These are phyloP conservation scores for Oleoguttula mirabilis DNA, from an alignment of 495 filamentous ascomycete genomes.

Conservation along the genomic window DNA sequence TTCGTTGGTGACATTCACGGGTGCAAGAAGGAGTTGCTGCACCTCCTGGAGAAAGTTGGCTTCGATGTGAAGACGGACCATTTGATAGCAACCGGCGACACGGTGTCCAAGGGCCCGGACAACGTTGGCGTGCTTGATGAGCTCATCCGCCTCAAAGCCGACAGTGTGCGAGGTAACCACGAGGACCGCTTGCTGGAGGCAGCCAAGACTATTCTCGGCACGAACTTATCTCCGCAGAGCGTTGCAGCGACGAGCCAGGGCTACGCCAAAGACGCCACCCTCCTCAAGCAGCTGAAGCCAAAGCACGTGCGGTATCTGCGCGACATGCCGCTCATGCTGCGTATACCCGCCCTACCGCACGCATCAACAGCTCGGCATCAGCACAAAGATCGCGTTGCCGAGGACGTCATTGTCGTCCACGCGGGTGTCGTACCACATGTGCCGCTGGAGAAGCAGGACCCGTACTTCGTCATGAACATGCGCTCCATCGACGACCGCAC, in stretches of 20 bases:
- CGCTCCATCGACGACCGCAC: constrained; percentile 56
- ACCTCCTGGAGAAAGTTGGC: constrained; percentile 52
- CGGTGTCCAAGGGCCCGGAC: constrained; percentile 82
- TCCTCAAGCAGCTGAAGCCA: constrained; percentile 9
- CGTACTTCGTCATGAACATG: constrained; percentile 83
- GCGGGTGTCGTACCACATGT: constrained; percentile 70
- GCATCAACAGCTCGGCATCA: neutral
- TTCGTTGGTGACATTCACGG: constrained; percentile 89
- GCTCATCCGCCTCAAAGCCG: constrained; percentile 54
- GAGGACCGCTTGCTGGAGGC: constrained; percentile 63
- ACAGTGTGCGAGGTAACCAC: constrained; percentile 83
- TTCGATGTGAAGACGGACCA: constrained; percentile 59
- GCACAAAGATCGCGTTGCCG: neutral
- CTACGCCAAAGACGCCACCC: constrained; percentile 8
- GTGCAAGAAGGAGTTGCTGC: constrained; percentile 51
- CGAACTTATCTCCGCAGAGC: neutral
- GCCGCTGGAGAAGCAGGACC: constrained; percentile 59
- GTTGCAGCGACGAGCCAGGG: constrained; percentile 2
- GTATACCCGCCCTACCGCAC: constrained; percentile 15
- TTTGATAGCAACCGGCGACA: constrained; percentile 69
- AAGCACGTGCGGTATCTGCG: constrained; percentile 13
- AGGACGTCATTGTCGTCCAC: constrained; percentile 58
- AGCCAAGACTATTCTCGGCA: neutral
- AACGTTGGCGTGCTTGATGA: constrained; percentile 66
- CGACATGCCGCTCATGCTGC: constrained; percentile 20